A percentile compares a stretch with the other conserved stretches of the same genome.
Evolutionary conservation across 2,329 filamentous ascomycete species (phyloP).

Genomic region (Talaromyces sp.): DNA sequence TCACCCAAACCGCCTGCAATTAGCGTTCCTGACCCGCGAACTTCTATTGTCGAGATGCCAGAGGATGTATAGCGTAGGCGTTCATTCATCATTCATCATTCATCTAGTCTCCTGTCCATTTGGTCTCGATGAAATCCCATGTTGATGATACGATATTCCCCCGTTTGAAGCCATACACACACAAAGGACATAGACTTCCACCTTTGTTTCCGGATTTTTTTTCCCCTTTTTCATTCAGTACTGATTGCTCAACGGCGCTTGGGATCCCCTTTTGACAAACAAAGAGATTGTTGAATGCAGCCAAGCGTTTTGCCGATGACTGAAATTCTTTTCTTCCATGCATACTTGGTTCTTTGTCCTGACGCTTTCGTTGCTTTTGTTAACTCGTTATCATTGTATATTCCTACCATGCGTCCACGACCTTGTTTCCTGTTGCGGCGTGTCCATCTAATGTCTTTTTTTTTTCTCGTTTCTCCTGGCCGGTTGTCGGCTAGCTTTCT

Average conservation of each 20-base stretch:
- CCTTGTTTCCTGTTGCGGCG: not conserved
- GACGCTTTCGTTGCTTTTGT: not conserved
- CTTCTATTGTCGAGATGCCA: slow-evolving; percentile 3
- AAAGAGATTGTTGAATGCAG: not conserved
- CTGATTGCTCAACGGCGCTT: not conserved
- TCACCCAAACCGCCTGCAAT: slow-evolving; percentile 2
- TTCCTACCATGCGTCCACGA: not conserved
- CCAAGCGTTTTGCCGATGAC: not conserved
- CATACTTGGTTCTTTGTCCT: not conserved
- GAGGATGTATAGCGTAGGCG: not conserved
- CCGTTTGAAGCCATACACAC: not conserved
- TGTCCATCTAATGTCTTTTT: not conserved
- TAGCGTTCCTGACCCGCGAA: not conserved
- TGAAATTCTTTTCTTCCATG: not conserved
- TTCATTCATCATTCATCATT: not conserved
- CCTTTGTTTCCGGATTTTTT: not conserved
- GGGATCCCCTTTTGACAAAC: slow-evolving; percentile 2
- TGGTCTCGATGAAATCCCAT: not conserved
- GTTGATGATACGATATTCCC: not conserved
- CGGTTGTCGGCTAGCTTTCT: slow-evolving; percentile 14
- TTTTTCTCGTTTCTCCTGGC: not conserved
- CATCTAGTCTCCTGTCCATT: not conserved
- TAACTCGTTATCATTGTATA: not conserved
- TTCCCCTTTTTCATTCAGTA: not conserved
- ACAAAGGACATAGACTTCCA: not conserved